Evolutionary conservation across 1,284 basidiomycete genomes (phyloP).

Genomic region (Puccinia hordei): DNA sequence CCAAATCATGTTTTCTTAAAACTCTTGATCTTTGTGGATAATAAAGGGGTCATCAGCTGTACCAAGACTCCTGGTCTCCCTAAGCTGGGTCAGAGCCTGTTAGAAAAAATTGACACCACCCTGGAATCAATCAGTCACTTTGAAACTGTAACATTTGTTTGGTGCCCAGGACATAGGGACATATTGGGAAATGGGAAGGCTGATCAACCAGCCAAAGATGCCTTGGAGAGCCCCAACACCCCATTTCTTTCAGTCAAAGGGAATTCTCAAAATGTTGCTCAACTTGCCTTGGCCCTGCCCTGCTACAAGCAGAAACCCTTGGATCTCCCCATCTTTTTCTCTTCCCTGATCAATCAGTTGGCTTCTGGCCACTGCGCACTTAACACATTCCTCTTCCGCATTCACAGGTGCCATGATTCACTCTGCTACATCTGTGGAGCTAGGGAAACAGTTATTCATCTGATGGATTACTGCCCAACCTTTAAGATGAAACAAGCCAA

Average conservation of each 20-base stretch:
- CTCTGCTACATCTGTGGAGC: not conserved
- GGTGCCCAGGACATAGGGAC: conserved; percentile 5
- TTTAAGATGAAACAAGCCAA: not conserved
- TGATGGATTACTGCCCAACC: not conserved
- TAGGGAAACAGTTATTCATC: not conserved
- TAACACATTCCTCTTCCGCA: not conserved
- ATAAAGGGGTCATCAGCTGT: not conserved
- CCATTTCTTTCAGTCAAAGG: not conserved
- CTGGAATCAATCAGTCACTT: too few species aligned
- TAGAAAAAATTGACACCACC: not conserved
- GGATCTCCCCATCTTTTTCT: not conserved
- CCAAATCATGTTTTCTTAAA: too few species aligned
- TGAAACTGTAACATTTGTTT: not conserved
- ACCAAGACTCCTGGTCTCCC: not conserved
- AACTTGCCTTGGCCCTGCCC: too few species aligned
- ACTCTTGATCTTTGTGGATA: too few species aligned
- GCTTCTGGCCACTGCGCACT: not conserved
- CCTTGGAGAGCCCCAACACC: not conserved
- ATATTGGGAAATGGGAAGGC: not conserved
- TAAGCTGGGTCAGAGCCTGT: not conserved
- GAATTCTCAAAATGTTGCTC: not conserved
- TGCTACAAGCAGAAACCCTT: too few species aligned
- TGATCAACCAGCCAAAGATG: not conserved
- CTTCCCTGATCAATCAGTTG: not conserved
- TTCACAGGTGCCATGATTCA: not conserved